Conservation (phyloP, 495 filamentous ascomycete species). For the Lepidopterella palustris region DNA sequence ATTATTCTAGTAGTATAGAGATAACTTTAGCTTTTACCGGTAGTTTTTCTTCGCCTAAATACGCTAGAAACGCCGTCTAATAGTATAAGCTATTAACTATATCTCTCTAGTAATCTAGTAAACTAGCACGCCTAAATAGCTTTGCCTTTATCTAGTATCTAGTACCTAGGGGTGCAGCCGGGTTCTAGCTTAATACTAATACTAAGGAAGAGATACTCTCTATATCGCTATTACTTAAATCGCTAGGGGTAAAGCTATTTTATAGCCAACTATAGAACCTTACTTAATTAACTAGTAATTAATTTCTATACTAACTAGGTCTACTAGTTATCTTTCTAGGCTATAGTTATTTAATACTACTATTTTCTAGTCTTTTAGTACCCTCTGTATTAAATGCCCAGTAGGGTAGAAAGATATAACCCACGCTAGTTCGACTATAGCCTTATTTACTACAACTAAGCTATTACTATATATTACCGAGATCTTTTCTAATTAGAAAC, state of each 20-base stretch:
- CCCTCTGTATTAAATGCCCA: background rate
- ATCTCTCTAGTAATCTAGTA: background rate
- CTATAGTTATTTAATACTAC: background rate
- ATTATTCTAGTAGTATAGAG: background rate
- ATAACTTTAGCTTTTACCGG: background rate
- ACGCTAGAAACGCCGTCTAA: background rate
- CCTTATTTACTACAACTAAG: background rate
- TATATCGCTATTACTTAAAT: no score
- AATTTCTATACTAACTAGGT: background rate
- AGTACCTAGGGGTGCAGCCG: background rate
- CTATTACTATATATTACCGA: background rate
- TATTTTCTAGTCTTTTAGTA: background rate
- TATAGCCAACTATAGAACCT: no score
- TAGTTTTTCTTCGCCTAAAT: background rate
- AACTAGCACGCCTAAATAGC: background rate
- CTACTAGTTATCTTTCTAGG: background rate
- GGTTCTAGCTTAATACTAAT: background rate
- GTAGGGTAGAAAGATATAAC: background rate
- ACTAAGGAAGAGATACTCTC: background rate
- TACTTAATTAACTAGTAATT: no score
- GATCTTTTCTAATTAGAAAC: background rate
- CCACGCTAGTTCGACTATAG: background rate
- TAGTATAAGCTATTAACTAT: background rate
- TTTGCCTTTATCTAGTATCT: background rate
- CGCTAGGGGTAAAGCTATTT: no score